Base-by-base conservation (phyloP, 352 stramenopile genomes). In the Phytopythium delawarense region DNA sequence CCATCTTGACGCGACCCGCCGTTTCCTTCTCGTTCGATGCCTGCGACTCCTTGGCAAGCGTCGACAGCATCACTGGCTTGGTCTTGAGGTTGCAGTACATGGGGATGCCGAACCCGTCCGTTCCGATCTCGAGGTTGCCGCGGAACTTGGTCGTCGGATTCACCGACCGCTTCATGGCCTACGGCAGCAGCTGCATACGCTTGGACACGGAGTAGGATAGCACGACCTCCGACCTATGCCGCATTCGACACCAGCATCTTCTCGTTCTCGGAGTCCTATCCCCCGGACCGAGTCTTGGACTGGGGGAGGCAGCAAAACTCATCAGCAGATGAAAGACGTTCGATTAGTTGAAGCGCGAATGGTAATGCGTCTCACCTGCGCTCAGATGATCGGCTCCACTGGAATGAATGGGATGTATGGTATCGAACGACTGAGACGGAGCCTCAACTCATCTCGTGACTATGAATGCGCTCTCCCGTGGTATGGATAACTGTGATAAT, bases 171-270 rank as follows among this genome's bases (percentile, higher is more conserved):
- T 90, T 92, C 76, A 90, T 91, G 37, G 83, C 80, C 54, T 92
- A 82, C 6, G 78, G 74, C 23, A 94, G 63, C 42, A 92, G 62
- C 23, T 94, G 78, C 76, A 92, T 88, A 3, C 80, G 75, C 61
- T 88, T 84, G 39, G 76, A 83, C 23, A 88, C 83, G 25, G 82
- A 89, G 34, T 92, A n/a, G n/a, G n/a, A n/a, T n/a, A n/a, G n/a
- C n/a, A n/a, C n/a, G 78, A 16, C 85, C 85, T 13, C 65, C 63
- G 4, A 94, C 81, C 70, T 91, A 79, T 2, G 76, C 71, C 3
- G 81, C 85, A 13, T 92, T 89, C 13, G 81, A 91, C 11, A 91
- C 79, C 7, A 94, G 79, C 81, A 92, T 92, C 61, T 94, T 94
- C 61, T 94, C 85, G 57, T 94, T 94, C 62, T 94, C 83, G 2